Evolutionary conservation across 768 basidiomycete species (phyloP).

Genomic region (Naganishia friedmannii): DNA sequence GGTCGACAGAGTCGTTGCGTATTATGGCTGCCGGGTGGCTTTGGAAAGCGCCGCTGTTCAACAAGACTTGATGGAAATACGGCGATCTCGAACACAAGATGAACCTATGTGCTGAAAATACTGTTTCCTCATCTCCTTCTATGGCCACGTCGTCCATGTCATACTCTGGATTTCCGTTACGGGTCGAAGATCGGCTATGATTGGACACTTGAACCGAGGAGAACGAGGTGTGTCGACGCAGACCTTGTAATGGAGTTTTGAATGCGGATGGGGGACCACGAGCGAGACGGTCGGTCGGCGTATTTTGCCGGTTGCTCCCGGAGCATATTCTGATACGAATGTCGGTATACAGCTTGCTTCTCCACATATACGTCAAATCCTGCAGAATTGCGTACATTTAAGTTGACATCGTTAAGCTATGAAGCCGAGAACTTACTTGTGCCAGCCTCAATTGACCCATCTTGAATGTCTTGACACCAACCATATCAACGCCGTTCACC

Average conservation of each 20-base stretch:
- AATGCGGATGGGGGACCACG: conserved; percentile 4
- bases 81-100: conserved; percentile 82
- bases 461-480: conserved; percentile 58
- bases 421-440: conserved; percentile 3
- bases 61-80: conserved; percentile 79
- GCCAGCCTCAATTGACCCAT: conserved; percentile 61
- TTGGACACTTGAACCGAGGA: conserved; percentile 30
- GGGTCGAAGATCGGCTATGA: conserved; percentile 48
- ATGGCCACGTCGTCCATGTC: conserved; percentile 59
- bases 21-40: conserved; percentile 49
- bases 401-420: background rate
- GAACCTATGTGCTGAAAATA: conserved; percentile 90
- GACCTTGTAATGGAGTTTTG: background rate
- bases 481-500: conserved; percentile 53
- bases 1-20: background rate
- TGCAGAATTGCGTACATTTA: conserved; percentile 17
- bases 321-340: conserved; percentile 67
- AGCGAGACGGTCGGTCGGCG: conserved; percentile 54
- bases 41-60: conserved; percentile 61
- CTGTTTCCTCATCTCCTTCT: conserved; percentile 37
- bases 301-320: background rate
- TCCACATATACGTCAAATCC: conserved; percentile 95
- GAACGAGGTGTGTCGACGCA: conserved; percentile 19
- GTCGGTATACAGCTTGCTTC: conserved; percentile 88
- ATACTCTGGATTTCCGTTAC: conserved; percentile 38